Evolutionary conservation across 345 rosid genomes (phyloP).

Genomic region (Acer saccharum): DNA sequence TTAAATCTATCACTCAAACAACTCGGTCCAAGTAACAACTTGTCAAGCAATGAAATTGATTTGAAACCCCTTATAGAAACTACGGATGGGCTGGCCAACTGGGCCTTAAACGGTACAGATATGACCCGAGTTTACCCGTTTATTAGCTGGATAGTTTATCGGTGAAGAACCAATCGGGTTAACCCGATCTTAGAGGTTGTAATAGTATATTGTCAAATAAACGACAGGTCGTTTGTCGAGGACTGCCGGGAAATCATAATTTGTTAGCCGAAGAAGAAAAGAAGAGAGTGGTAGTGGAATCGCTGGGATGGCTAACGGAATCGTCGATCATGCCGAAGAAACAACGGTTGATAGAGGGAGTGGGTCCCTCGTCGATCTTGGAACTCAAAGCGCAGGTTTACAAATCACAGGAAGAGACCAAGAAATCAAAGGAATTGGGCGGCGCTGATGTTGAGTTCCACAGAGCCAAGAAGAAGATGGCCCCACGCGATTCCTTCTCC

Average conservation of each 20-base stretch:
- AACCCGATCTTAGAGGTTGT: too few relatives aligned
- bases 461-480: slow-evolving; percentile 71
- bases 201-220: not conserved
- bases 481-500: slow-evolving; percentile 54
- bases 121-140: too few relatives aligned
- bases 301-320: slow-evolving; percentile 95
- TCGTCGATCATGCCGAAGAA: slow-evolving; percentile 88
- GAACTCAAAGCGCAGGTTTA: slow-evolving; percentile 95
- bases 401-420: slow-evolving; percentile 81
- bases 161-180: too few relatives aligned
- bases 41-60: too few relatives aligned
- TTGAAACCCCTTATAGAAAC: too few relatives aligned
- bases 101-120: too few relatives aligned
- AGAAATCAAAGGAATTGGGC: slow-evolving; percentile 57
- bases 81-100: too few relatives aligned
- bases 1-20: too few relatives aligned
- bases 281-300: slow-evolving; percentile 66
- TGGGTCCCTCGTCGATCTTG: slow-evolving; percentile 80
- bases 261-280: not conserved
- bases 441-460: slow-evolving; percentile 64
- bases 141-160: too few relatives aligned
- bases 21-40: too few relatives aligned
- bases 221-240: not conserved
- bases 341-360: slow-evolving; percentile 86
- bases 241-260: not conserved